Evolutionary conservation across 495 filamentous ascomycete genomes (phyloP).

Genomic region (Cudoniella acicularis): DNA sequence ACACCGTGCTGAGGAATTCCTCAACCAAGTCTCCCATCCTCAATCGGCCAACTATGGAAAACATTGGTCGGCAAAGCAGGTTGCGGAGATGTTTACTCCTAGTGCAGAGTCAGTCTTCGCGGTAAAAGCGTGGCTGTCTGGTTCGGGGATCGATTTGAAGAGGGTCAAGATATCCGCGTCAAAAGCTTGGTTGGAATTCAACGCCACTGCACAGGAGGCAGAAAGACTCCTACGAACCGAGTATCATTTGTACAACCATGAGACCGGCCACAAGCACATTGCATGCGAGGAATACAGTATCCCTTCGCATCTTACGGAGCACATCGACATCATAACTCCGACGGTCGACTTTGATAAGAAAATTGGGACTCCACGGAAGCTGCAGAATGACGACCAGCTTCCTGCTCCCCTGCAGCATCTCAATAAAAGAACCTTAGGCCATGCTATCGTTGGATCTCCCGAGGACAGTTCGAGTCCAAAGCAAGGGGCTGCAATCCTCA

Average conservation of each 20-base stretch:
- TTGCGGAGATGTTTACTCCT: constrained; percentile 45
- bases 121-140: constrained; percentile 44
- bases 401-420: constrained; percentile 7
- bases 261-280: constrained; percentile 36
- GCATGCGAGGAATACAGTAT: constrained; percentile 21
- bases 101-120: constrained; percentile 34
- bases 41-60: constrained; percentile 47
- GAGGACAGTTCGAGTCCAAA: constrained; percentile 26
- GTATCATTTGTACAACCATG: constrained; percentile 56
- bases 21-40: constrained; percentile 43
- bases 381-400: constrained; percentile 10
- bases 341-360: constrained; percentile 21
- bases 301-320: constrained; percentile 13
- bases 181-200: constrained; percentile 45
- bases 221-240: constrained; percentile 56
- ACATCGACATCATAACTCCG: constrained; percentile 23
- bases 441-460: constrained; percentile 14
- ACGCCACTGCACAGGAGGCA: constrained; percentile 47
- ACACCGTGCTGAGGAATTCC: constrained; percentile 47
- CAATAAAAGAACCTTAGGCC: constrained; percentile 10
- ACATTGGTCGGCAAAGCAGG: constrained; percentile 39
- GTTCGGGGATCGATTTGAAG: constrained; percentile 42
- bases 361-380: constrained; percentile 8
- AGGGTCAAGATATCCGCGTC: constrained; percentile 47
- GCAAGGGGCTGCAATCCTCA: constrained; percentile 27